Conservation (phyloP, 2,329 filamentous ascomycete genomes). For the Didymella keratinophila region DNA sequence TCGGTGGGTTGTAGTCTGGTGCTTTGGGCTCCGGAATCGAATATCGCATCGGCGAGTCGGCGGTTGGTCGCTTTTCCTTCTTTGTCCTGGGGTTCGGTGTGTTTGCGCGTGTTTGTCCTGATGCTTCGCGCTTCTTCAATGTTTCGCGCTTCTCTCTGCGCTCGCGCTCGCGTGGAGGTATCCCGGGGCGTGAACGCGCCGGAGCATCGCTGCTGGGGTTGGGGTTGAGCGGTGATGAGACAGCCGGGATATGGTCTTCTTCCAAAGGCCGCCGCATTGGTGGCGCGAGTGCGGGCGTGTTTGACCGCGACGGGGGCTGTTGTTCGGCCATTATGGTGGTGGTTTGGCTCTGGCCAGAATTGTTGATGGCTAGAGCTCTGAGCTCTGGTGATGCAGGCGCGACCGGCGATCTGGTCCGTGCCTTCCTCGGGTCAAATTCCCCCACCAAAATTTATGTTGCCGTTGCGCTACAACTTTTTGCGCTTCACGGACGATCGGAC, state of each 20-base stretch:
- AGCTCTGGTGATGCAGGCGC: background rate
- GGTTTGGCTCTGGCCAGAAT: background rate
- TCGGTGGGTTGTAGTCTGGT: slow-evolving; percentile 59
- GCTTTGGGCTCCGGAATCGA: slow-evolving; percentile 57
- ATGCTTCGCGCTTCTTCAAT: slow-evolving; percentile 62
- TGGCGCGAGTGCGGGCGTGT: slow-evolving; percentile 46
- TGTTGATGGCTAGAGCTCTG: background rate
- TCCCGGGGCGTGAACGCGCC: slow-evolving; percentile 53
- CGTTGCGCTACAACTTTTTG: slow-evolving; percentile 18
- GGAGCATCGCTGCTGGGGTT: slow-evolving; percentile 57
- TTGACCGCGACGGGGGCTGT: slow-evolving; percentile 45
- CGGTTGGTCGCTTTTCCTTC: slow-evolving; percentile 46
- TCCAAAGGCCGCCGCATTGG: slow-evolving; percentile 73
- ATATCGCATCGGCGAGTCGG: slow-evolving; percentile 60
- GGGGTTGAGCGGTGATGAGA: slow-evolving; percentile 77
- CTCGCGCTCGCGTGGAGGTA: slow-evolving; percentile 51
- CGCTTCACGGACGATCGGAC: background rate
- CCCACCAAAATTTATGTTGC: slow-evolving; percentile 29
- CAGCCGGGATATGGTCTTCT: slow-evolving; percentile 73
- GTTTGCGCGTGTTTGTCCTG: slow-evolving; percentile 48
- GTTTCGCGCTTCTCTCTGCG: slow-evolving; percentile 62
- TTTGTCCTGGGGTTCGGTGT: slow-evolving; percentile 53
- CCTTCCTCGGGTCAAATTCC: slow-evolving; percentile 5
- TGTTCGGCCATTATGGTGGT: slow-evolving; percentile 45
- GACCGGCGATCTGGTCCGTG: slow-evolving; percentile 3